phyloP scores from a whole-genome alignment of 371 early-diverging fungal genomes.

The Mortierella sp. region DNA sequence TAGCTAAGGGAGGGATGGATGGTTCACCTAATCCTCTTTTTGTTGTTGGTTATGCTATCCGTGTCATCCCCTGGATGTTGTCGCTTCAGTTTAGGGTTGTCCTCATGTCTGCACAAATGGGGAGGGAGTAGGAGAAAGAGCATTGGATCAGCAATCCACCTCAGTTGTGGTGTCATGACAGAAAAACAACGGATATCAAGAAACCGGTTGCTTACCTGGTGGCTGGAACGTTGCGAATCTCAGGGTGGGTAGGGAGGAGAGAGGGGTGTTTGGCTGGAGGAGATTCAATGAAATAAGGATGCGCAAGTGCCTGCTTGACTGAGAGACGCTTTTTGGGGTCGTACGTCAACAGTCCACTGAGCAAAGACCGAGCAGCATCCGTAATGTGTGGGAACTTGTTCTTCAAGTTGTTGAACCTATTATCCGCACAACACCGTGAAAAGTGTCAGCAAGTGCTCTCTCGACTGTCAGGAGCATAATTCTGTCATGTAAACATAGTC shows the following conservation, averaged over 20 bases:
- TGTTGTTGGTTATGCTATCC: conserved; percentile 32
- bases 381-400: conserved; percentile 72
- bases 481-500: background rate
- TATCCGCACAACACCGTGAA: background rate
- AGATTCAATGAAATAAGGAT: conserved; percentile 82
- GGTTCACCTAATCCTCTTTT: conserved; percentile 38
- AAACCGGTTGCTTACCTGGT: conserved; percentile 24
- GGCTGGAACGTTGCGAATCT: conserved; percentile 64
- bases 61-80: conserved; percentile 36
- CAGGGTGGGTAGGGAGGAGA: conserved; percentile 76
- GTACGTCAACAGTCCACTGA: conserved; percentile 84
- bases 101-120: conserved; percentile 29
- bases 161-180: background rate
- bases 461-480: background rate
- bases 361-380: conserved; percentile 74
- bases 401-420: conserved; percentile 69
- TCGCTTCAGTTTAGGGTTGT: conserved; percentile 44
- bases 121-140: background rate
- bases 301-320: conserved; percentile 80
- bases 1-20: background rate
- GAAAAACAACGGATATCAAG: background rate
- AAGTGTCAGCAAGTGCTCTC: background rate
- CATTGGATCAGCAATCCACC: background rate
- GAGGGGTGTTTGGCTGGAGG: conserved; percentile 75
- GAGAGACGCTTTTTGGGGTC: conserved; percentile 83